Evolutionary conservation across 164 flowering plant genomes (phyloP).

Genomic region (Vitis amurensis): DNA sequence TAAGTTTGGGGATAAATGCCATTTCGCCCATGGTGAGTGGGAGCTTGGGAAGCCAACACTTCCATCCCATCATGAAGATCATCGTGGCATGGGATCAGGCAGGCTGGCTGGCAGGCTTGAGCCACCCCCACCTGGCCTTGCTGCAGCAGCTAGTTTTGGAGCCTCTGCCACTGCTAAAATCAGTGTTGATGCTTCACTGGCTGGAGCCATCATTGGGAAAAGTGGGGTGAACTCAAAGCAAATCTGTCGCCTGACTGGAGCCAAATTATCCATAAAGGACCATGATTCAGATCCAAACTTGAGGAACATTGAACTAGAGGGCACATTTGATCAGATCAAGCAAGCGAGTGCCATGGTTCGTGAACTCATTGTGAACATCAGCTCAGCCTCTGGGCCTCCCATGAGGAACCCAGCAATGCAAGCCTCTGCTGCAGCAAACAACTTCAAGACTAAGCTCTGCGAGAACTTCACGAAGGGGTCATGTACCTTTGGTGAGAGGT

Average conservation of each 20-base stretch:
- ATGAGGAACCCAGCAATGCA: conserved; percentile 17
- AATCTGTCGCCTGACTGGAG: conserved; percentile 67
- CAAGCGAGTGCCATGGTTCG: conserved; percentile 76
- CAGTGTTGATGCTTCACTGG: conserved; percentile 71
- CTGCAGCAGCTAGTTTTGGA: conserved; percentile 64
- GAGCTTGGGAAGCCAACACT: conserved; percentile 54
- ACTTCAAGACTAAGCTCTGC: conserved; percentile 72
- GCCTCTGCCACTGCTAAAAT: conserved; percentile 76
- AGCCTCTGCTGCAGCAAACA: conserved; percentile 28
- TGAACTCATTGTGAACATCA: conserved; percentile 51
- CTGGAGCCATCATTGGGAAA: conserved; percentile 80
- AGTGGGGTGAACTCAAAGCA: conserved; percentile 79
- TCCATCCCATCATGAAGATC: conserved; percentile 45
- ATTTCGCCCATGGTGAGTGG: conserved; percentile 75
- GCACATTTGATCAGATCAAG: conserved; percentile 76
- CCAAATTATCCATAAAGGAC: conserved; percentile 64
- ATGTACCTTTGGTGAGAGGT: conserved; percentile 78
- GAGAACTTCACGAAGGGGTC: conserved; percentile 74
- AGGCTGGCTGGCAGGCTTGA: conserved; percentile 41
- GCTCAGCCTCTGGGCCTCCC: conserved; percentile 30
- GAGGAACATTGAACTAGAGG: conserved; percentile 81
- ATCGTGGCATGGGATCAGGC: conserved; percentile 45
- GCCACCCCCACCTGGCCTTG: conserved; percentile 31
- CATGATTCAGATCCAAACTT: conserved; percentile 63
- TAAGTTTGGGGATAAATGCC: conserved; percentile 75